A percentile compares a stretch with the other conserved stretches of the same genome.
These are phyloP conservation scores for Pleurotus eryngii DNA, from an alignment of 768 basidiomycete genomes.

Conservation along the genomic window DNA sequence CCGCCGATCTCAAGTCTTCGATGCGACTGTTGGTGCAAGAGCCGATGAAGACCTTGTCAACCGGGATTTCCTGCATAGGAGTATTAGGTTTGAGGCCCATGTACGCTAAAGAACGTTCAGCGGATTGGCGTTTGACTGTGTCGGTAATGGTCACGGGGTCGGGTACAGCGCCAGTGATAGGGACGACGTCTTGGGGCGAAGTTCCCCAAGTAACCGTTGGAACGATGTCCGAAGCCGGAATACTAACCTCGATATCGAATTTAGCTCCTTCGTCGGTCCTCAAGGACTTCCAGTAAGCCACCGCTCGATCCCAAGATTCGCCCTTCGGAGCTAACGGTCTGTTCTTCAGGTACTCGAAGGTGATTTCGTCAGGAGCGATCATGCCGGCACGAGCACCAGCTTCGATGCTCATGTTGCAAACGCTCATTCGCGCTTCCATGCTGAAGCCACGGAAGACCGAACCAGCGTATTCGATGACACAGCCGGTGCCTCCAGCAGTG, in stretches of 20 bases:
- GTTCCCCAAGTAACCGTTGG: conserved; percentile 94
- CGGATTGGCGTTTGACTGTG: conserved; percentile 61
- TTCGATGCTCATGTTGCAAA: conserved; percentile 96
- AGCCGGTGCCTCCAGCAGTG: conserved; percentile 92
- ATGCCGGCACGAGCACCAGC: conserved; percentile 91
- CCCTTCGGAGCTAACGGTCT: conserved; percentile 82
- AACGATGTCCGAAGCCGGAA: conserved; percentile 80
- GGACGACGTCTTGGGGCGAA: conserved; percentile 83
- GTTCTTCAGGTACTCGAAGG: conserved; percentile 78
- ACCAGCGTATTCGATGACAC: conserved; percentile 90
- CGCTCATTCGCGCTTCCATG: conserved; percentile 90
- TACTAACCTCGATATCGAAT: conserved; percentile 79
- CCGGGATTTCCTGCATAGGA: conserved; percentile 70
- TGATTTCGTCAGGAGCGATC: conserved; percentile 87
- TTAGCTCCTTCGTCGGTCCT: conserved; percentile 78
- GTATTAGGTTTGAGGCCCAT: conserved; percentile 84
- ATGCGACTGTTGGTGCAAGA: conserved; percentile 95
- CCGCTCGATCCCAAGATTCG: conserved; percentile 81
- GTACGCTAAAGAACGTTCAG: conserved; percentile 75
- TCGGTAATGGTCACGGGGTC: conserved; percentile 68
- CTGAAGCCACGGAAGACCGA: conserved; percentile 80
- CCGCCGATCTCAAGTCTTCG: conserved; percentile 87
- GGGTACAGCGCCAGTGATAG: conserved; percentile 80
- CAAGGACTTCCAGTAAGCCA: conserved; percentile 82
- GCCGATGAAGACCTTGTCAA: conserved; percentile 92